A percentile compares a stretch with the other conserved stretches of the same genome.
Conservation (phyloP, 805 yeast genomes). For the Lipomyces chichibuensis region DNA sequence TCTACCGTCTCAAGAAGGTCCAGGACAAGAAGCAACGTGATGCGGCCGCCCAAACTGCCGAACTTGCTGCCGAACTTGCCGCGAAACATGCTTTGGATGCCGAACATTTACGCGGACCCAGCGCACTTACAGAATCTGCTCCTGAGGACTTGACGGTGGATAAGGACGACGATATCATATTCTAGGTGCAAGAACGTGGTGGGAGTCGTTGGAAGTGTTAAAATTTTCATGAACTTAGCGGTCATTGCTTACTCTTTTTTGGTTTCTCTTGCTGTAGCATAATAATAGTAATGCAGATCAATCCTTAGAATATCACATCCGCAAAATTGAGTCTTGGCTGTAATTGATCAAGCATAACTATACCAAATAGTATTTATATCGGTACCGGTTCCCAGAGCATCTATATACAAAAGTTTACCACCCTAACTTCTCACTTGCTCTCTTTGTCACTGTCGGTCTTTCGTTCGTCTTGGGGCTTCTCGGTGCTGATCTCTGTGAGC, state of each 20-base stretch:
- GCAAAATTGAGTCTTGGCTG: neutral
- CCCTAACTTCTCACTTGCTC: neutral
- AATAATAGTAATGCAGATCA: slow-evolving; percentile 1
- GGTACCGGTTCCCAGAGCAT: neutral
- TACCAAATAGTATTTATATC: neutral
- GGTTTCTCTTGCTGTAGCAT: slow-evolving; percentile 7
- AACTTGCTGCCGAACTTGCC: slow-evolving; percentile 37
- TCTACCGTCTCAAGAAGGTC: slow-evolving; percentile 92
- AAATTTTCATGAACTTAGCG: neutral
- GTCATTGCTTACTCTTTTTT: neutral
- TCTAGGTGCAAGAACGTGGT: slow-evolving; percentile 17
- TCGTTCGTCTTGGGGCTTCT: neutral
- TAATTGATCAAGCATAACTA: neutral
- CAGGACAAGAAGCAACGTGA: slow-evolving; percentile 91
- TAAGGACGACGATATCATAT: slow-evolving; percentile 51
- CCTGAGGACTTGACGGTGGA: slow-evolving; percentile 46
- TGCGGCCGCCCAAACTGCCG: slow-evolving; percentile 61
- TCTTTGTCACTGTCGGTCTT: neutral
- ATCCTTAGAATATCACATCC: neutral
- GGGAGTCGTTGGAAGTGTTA: neutral
- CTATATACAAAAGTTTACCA: slow-evolving; percentile 7
- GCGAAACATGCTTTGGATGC: slow-evolving; percentile 36
- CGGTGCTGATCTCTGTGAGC: neutral
- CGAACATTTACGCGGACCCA: slow-evolving; percentile 43
- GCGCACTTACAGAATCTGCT: slow-evolving; percentile 39